Evolutionary conservation across 768 basidiomycete species (phyloP).

Genomic region (Trametes punicea): DNA sequence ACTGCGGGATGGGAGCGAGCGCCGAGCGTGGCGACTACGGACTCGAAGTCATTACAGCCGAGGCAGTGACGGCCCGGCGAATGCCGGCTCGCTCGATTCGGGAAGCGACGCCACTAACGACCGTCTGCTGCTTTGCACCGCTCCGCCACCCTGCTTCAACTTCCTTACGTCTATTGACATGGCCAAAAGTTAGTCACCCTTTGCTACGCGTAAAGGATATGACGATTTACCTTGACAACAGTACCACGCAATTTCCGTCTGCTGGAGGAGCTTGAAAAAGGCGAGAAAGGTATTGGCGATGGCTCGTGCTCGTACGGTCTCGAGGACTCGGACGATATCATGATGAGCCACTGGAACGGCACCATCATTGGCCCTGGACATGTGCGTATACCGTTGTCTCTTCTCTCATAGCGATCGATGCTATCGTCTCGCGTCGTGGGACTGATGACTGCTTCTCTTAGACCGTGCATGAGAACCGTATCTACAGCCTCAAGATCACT

Average conservation of each 20-base stretch:
- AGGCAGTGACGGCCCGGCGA: conserved; percentile 19
- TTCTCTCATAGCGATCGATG: conserved; percentile 2
- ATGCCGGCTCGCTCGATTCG: conserved; percentile 15
- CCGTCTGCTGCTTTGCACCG: background rate
- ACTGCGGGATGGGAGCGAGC: conserved; percentile 15
- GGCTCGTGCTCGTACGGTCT: conserved; percentile 97
- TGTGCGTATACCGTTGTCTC: conserved; percentile 43
- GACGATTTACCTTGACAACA: conserved; percentile 31
- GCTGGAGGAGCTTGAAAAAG: conserved; percentile 98
- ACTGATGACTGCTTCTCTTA: conserved; percentile 30
- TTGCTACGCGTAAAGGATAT: background rate
- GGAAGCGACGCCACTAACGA: conserved; percentile 12
- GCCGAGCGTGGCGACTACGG: background rate
- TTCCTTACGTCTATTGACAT: conserved; percentile 19
- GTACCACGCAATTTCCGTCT: conserved; percentile 97
- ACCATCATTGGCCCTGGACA: conserved; percentile 99
- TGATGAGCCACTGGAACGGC: conserved; percentile 98
- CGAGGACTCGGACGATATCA: conserved; percentile 92
- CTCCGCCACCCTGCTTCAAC: background rate
- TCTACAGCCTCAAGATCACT: conserved; percentile 90
- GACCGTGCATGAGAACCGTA: conserved; percentile 98
- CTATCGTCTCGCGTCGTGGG: conserved; percentile 17
- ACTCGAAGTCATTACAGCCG: background rate
- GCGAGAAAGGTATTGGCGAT: conserved; percentile 99
- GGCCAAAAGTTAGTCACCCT: conserved; percentile 28